phyloP scores from a whole-genome alignment of 805 yeast genomes.

The Jamesozyma jinghongensis region DNA sequence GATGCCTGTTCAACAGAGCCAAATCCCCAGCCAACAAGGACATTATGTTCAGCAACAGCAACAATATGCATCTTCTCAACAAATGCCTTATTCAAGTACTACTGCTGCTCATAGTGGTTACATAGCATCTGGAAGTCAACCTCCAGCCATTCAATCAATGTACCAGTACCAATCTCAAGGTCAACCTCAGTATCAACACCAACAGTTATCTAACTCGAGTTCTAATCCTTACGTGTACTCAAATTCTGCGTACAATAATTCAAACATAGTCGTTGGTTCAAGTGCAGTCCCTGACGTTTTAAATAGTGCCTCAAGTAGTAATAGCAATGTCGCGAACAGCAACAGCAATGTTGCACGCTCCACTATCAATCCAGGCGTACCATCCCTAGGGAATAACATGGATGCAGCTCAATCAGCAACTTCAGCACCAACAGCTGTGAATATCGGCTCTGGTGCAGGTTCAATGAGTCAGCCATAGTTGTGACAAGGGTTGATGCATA shows the following conservation, averaged over 20 bases:
- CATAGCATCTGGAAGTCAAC: background rate
- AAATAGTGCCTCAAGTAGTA: background rate
- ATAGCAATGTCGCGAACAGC: background rate
- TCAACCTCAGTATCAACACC: conserved; percentile 5
- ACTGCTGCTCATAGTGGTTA: background rate
- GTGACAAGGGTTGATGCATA: too few relatives aligned
- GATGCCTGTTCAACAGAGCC: conserved; percentile 1
- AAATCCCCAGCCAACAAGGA: conserved; percentile 1
- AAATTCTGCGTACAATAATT: background rate
- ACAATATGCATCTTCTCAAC: background rate
- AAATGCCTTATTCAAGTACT: background rate
- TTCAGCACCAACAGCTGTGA: background rate
- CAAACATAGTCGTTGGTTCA: background rate
- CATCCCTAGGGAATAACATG: background rate
- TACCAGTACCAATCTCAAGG: conserved; percentile 5
- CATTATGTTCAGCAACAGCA: conserved; percentile 1
- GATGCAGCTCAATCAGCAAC: background rate
- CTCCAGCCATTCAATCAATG: background rate
- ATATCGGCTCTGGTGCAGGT: background rate
- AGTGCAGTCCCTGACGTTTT: background rate
- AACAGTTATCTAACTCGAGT: background rate
- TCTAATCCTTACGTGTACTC: background rate
- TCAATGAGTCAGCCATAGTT: background rate
- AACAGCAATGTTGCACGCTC: too few relatives aligned
- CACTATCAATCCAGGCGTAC: background rate